phyloP scores from a whole-genome alignment of 2,329 filamentous ascomycete species.

The Aureobasidium lini region DNA sequence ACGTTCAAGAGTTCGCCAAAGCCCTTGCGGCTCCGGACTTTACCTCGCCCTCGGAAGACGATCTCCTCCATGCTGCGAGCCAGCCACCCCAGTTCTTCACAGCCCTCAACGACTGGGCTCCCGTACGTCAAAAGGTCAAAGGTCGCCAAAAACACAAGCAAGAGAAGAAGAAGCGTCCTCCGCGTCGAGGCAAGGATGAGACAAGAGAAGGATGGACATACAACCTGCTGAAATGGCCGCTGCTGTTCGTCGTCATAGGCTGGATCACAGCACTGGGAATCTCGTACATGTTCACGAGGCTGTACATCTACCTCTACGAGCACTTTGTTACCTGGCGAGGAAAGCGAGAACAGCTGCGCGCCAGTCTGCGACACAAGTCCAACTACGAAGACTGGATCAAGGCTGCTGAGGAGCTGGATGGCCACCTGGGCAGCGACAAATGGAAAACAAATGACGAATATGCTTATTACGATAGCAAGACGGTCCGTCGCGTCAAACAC shows the following conservation, averaged over 20 bases:
- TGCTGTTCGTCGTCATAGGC: conserved; percentile 68
- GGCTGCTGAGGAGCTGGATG: conserved; percentile 72
- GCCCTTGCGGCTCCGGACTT: conserved; percentile 75
- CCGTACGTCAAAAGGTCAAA: conserved; percentile 66
- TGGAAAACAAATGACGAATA: conserved; percentile 71
- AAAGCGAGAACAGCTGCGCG: conserved; percentile 61
- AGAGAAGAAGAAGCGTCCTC: conserved; percentile 33
- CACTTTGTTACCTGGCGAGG: conserved; percentile 87
- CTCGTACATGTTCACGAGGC: conserved; percentile 70
- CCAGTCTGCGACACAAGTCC: conserved; percentile 61
- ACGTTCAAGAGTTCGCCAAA: conserved; percentile 70
- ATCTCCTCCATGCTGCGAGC: conserved; percentile 40
- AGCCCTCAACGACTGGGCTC: conserved; percentile 92
- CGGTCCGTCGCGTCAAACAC: conserved; percentile 66
- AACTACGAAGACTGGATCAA: conserved; percentile 78
- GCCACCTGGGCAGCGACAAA: conserved; percentile 67
- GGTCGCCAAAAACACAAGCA: conserved; percentile 29
- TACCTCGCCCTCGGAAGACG: conserved; percentile 53
- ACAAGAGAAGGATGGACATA: conserved; percentile 92
- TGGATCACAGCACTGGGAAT: conserved; percentile 71
- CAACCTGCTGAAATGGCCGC: conserved; percentile 81
- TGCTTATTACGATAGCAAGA: conserved; percentile 81
- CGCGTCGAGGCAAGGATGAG: conserved; percentile 63
- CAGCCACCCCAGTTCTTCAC: conserved; percentile 58
- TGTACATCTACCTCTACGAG: conserved; percentile 91